These are phyloP conservation scores for Globisporangium nagaii DNA, from an alignment of 352 stramenopile genomes.

Conservation along the genomic window DNA sequence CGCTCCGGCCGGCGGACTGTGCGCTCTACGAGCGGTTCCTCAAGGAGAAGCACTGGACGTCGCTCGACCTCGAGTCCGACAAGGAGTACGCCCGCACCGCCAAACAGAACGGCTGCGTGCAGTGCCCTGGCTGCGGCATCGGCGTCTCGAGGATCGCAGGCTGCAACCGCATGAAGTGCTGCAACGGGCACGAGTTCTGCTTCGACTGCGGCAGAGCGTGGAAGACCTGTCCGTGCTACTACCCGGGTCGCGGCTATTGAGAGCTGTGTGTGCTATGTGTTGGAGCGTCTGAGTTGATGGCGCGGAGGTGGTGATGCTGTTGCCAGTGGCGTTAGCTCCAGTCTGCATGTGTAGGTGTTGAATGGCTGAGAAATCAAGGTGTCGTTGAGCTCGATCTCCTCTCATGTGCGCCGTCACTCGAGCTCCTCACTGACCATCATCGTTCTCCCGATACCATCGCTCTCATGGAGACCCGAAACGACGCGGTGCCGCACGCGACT, in stretches of 20 bases:
- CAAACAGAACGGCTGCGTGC: conserved; percentile 20
- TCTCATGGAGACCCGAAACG: no score
- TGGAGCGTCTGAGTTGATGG: no score
- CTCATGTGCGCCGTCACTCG: no score
- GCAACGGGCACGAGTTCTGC: conserved; percentile 62
- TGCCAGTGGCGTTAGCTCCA: no score
- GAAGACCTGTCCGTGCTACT: conserved; percentile 12
- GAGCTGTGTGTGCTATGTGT: background rate
- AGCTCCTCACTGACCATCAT: no score
- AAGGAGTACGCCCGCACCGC: conserved; percentile 46
- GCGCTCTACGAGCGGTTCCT: conserved; percentile 10
- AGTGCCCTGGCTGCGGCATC: conserved; percentile 69
- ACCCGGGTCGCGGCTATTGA: background rate
- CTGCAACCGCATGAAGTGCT: conserved; percentile 58
- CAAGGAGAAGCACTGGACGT: conserved; percentile 13
- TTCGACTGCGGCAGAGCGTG: conserved; percentile 31
- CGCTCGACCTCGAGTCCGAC: conserved; percentile 41
- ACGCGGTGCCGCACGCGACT: no score
- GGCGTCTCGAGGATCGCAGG: conserved; percentile 44
- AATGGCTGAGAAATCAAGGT: no score
- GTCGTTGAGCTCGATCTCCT: no score
- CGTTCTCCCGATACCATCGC: no score
- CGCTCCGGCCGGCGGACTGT: background rate
- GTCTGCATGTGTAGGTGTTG: no score
- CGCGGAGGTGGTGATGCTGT: no score